Evolutionary conservation across 495 filamentous ascomycete species (phyloP), one percentile per base, ranked within the genome.

Genomic region (Talaromyces nanjingensis): DNA sequence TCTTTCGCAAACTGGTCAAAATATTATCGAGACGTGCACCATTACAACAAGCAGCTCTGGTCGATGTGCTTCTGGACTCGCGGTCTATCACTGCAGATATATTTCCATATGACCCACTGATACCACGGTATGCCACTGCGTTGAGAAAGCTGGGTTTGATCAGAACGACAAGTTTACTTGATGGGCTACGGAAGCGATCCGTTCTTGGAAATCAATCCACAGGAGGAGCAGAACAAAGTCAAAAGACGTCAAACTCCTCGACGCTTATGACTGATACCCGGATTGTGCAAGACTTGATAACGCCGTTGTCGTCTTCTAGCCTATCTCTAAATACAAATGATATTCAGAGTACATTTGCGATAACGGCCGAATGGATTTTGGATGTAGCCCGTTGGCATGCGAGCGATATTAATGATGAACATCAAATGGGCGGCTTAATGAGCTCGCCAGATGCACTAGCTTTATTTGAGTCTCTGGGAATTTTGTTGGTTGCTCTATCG

Each of bases 41-140:
- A 1, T 63, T 81, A 9, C 65, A 72, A 6, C 74, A 78, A 59
- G 54, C 66, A 14, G 63, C 77, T 54, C 76, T 91, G 52, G 80
- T 88, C 63, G 83, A 88, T 63, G 68, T 89, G 3, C 77, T 87
- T 33, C 74, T 91, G 6, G 79, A 79, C 25, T 84, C 85, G 2
- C 80, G 81, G 27, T 69, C 72, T 14, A 69, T 70, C 29, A 80
- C 81, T 58, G 73, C 68, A 39, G 47, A 33, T 16, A 37, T 31
- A 33, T 71, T 80, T 67, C 75, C 74, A 64, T 82, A 88, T 73
- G 89, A 92, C 65, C 86, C 86, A 24, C 79, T 89, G 53, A 72
- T 89, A 24, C 78, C 81, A 5, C 76, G 82, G 20, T 93, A 92
- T 73, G 71, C 89, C 33, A 79, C 88, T 70, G 78, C 78, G 14